A percentile compares a stretch with the other conserved stretches of the same genome.
Conservation (phyloP, 139 green algal genomes). For the Chlorella sp. region DNA sequence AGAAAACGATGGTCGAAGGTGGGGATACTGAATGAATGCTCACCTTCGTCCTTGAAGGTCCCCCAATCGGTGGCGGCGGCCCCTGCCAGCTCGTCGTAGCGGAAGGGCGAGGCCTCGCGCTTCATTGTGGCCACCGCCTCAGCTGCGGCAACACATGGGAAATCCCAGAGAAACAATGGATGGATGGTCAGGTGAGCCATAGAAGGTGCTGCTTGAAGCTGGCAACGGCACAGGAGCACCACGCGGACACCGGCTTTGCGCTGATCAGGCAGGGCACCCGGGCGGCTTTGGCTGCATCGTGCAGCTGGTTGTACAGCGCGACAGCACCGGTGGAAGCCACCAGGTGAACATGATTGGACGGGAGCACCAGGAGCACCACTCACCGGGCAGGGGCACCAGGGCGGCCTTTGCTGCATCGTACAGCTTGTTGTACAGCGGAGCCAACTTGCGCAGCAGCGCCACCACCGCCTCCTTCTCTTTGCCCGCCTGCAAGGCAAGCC, state of each 20-base stretch:
- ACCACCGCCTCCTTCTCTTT: conserved; percentile 34
- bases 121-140: conserved; percentile 36
- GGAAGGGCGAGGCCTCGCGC: conserved; percentile 26
- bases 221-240: too few species aligned
- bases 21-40: not conserved
- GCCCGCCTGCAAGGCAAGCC: not conserved
- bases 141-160: conserved; percentile 1
- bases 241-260: too few species aligned
- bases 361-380: not conserved
- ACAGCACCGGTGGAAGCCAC: too few species aligned
- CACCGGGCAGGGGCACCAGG: conserved; percentile 35
- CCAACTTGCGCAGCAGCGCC: conserved; percentile 30
- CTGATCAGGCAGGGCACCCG: too few species aligned
- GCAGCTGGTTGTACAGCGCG: too few species aligned
- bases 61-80: conserved; percentile 22
- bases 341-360: too few species aligned
- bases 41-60: conserved; percentile 35
- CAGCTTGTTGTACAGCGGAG: conserved; percentile 45
- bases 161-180: too few species aligned
- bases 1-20: too few species aligned
- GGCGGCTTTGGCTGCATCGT: too few species aligned
- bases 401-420: conserved; percentile 40
- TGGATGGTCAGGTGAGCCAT: too few species aligned
- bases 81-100: conserved; percentile 16
- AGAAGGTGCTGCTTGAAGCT: too few species aligned